These are phyloP conservation scores for Phytophthora pistaciae DNA, from an alignment of 352 stramenopile genomes.

Conservation along the genomic window DNA sequence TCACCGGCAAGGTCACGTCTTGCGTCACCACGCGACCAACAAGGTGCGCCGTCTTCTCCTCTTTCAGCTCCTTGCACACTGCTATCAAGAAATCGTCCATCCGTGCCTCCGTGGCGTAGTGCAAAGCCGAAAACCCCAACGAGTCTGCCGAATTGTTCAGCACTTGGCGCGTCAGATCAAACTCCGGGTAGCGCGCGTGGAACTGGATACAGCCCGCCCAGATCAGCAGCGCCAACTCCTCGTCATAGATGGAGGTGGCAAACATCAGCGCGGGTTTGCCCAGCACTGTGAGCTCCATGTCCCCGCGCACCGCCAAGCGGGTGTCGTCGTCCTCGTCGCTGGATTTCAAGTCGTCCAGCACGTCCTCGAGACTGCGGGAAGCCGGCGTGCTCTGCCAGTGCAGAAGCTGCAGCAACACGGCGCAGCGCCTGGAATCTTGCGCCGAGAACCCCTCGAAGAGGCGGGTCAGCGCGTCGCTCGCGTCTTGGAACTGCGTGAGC, in stretches of 20 bases:
- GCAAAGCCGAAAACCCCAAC: constrained; percentile 72
- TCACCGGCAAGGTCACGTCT: constrained; percentile 75
- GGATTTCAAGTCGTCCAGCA: constrained; percentile 45
- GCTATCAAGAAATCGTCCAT: constrained; percentile 58
- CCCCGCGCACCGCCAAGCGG: constrained; percentile 13
- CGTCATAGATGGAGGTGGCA: constrained; percentile 86
- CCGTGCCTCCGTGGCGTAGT: constrained; percentile 83
- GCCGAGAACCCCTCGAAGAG: constrained; percentile 52
- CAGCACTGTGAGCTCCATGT: constrained; percentile 69
- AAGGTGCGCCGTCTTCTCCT: constrained; percentile 25
- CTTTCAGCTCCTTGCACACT: constrained; percentile 38
- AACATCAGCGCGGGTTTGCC: constrained; percentile 85
- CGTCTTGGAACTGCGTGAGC: constrained; percentile 72
- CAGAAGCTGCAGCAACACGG: constrained; percentile 54
- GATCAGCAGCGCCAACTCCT: constrained; percentile 74
- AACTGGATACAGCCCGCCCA: constrained; percentile 65
- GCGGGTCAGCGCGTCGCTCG: constrained; percentile 47
- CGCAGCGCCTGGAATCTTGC: constrained; percentile 20
- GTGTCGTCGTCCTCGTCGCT: constrained; percentile 20
- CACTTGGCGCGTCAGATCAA: constrained; percentile 68
- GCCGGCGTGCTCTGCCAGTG: constrained; percentile 52
- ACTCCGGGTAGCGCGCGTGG: constrained; percentile 41
- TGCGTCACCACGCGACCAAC: constrained; percentile 49
- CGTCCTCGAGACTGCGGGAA: constrained; percentile 31
- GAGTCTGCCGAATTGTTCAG: constrained; percentile 78